Evolutionary conservation across 805 yeast genomes (phyloP).

Genomic region (Pichia sporocuriosa): DNA sequence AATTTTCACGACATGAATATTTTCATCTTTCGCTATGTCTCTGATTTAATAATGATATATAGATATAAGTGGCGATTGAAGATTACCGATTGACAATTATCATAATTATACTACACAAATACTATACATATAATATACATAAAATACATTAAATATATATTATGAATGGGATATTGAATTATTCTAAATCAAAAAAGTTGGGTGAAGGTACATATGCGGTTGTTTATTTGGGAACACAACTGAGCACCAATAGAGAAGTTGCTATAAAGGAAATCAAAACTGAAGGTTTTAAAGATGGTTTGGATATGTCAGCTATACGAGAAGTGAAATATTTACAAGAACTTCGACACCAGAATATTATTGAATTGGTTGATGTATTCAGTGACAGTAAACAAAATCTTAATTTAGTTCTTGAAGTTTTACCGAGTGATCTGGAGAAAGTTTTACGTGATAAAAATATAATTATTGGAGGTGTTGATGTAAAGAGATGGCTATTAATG

Average conservation of each 20-base stretch:
- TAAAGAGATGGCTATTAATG: constrained; percentile 93
- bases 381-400: constrained; percentile 54
- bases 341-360: constrained; percentile 68
- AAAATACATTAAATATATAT: too few relatives aligned
- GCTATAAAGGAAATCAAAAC: constrained; percentile 96
- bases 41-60: too few relatives aligned
- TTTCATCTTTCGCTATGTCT: too few relatives aligned
- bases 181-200: constrained; percentile 65
- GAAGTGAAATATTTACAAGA: constrained; percentile 88
- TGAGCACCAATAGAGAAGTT: constrained; percentile 48
- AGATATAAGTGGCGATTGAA: too few relatives aligned
- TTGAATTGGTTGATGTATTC: constrained; percentile 84
- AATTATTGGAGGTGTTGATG: constrained; percentile 77
- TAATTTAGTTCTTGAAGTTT: constrained; percentile 85
- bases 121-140: too few relatives aligned
- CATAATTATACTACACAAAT: too few relatives aligned
- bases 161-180: constrained; percentile 20
- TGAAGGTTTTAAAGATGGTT: constrained; percentile 89
- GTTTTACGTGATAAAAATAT: constrained; percentile 73
- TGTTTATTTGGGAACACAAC: constrained; percentile 76
- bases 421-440: constrained; percentile 89
- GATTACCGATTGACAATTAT: too few relatives aligned
- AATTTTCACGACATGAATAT: too few relatives aligned
- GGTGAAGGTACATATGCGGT: constrained; percentile 99
- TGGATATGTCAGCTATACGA: constrained; percentile 95